Evolutionary conservation across 257 asterid genomes (phyloP), one percentile per base, ranked within the genome.

Genomic region (Plantago major): DNA sequence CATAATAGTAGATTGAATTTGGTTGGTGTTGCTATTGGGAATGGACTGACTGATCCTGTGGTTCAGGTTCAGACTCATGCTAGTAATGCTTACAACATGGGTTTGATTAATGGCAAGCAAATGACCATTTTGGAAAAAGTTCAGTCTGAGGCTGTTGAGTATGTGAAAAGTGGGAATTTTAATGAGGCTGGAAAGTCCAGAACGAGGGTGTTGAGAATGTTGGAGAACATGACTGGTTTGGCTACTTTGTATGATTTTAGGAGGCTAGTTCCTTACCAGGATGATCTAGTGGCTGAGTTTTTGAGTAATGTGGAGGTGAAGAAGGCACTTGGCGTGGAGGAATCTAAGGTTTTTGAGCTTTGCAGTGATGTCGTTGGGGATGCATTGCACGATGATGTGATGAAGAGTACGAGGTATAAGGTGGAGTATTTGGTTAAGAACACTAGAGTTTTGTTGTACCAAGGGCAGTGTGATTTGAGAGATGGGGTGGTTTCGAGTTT

Each of bases 371-470:
- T 10, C 4, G 97, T 88, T 57, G 85, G 76, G 10, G 58, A 52
- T 0, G 83, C 69, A 0, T 66, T 92, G 71, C 77, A 70, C 14
- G 83, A 81, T 2, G 97, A 88, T 53, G 82, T 84, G 71, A 86
- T 88, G 97, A 92, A 86, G 87, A 91, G 96, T 42, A 90, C 79
- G 61, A 84, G 79, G 71, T 43, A 64, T 7, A 86, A 76, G 98
- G 88, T 84, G 58, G 95, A 86, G 56, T 81, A 56, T 10, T 62
- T 88, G 72, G 95, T 86, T 50, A 71, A 61, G 69, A 81, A 68
- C 46, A 82, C 84, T 1, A 86, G 71, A 55, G 87, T 91, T 7
- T 58, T 91, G 80, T 60, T 88, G 42, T 88, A 85, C 56, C 94
- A 86, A 57, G 96, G 98, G 70, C 88, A 81, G 64, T 63, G 78